A percentile compares a stretch with the other conserved stretches of the same genome.
These are phyloP conservation scores for Ophiostoma ips DNA, from an alignment of 2,329 filamentous ascomycete species.

Conservation along the genomic window DNA sequence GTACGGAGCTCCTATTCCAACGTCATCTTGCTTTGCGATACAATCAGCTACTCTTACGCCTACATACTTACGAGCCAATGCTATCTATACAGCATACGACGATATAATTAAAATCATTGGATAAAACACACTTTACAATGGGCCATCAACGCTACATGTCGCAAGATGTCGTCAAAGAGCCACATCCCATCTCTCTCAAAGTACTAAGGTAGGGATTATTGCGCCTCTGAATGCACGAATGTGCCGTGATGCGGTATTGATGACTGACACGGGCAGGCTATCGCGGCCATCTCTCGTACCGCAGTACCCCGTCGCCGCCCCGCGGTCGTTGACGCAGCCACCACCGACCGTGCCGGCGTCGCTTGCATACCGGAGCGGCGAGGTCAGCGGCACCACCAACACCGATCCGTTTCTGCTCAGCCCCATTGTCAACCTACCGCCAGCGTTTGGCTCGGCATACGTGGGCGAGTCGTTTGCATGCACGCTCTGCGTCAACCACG, in stretches of 20 bases:
- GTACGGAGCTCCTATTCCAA: neutral
- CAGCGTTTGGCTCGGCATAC: constrained; percentile 86
- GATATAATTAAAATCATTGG: neutral
- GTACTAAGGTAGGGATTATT: constrained; percentile 42
- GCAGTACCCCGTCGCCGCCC: constrained; percentile 48
- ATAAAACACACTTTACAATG: constrained; percentile 24
- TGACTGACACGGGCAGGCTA: constrained; percentile 36
- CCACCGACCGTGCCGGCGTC: constrained; percentile 48
- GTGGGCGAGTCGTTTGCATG: constrained; percentile 93
- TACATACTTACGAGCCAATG: neutral
- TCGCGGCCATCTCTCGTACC: constrained; percentile 66
- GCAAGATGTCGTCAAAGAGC: constrained; percentile 52
- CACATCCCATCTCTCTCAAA: constrained; percentile 66
- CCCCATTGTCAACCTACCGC: constrained; percentile 66
- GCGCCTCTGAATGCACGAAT: neutral
- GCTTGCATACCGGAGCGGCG: constrained; percentile 46
- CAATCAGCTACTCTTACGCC: neutral
- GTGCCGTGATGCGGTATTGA: neutral
- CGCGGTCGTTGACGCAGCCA: constrained; percentile 26
- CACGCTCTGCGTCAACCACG: constrained; percentile 92
- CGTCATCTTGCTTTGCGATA: neutral
- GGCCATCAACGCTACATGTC: constrained; percentile 45
- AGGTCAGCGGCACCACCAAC: constrained; percentile 30
- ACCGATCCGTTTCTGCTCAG: constrained; percentile 43
- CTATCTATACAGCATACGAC: too few species aligned